Percentiles rank a stretch among this genome's conserved stretches.
Conservation (phyloP, 2,329 filamentous ascomycete species). For the Ophiostoma ips region DNA sequence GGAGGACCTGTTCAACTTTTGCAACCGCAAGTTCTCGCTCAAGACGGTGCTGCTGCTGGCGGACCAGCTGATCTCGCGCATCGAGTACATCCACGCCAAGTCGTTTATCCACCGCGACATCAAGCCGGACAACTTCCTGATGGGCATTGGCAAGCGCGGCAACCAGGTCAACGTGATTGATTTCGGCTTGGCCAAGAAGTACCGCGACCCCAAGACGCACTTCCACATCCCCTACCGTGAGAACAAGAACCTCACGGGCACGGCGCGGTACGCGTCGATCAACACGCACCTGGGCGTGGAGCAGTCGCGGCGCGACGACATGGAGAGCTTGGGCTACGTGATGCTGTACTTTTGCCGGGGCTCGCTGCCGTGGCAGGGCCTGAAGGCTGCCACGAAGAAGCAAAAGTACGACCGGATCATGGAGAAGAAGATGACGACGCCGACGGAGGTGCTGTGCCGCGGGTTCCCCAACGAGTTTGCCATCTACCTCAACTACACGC, state of each 20-base stretch:
- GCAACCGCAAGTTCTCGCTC: constrained; percentile 98
- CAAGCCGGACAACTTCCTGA: constrained; percentile 99
- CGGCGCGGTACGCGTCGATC: constrained; percentile 95
- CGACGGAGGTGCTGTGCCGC: constrained; percentile 94
- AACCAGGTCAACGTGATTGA: constrained; percentile 99
- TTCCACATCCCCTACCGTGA: constrained; percentile 99
- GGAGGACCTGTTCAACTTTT: constrained; percentile 99
- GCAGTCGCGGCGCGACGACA: constrained; percentile 97
- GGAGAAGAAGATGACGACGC: constrained; percentile 99
- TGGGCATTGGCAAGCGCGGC: constrained; percentile 97
- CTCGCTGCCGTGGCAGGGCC: constrained; percentile 51
- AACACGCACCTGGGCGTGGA: constrained; percentile 98
- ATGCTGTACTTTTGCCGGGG: constrained; percentile 99
- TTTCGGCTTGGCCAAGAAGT: constrained; percentile 98
- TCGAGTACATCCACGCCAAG: constrained; percentile 99
- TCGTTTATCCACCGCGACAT: constrained; percentile 99
- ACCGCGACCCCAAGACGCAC: constrained; percentile 98
- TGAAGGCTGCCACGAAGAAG: constrained; percentile 5
- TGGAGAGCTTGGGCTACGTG: constrained; percentile 97
- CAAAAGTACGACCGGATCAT: constrained; percentile 99
- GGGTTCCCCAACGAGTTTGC: constrained; percentile 99
- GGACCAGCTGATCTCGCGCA: constrained; percentile 96
- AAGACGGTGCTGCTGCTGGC: constrained; percentile 96
- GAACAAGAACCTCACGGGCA: constrained; percentile 99
- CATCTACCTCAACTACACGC: constrained; percentile 99